Evolutionary conservation across 2,329 filamentous ascomycete genomes (phyloP).

Genomic region (Incumbomyces lentus): DNA sequence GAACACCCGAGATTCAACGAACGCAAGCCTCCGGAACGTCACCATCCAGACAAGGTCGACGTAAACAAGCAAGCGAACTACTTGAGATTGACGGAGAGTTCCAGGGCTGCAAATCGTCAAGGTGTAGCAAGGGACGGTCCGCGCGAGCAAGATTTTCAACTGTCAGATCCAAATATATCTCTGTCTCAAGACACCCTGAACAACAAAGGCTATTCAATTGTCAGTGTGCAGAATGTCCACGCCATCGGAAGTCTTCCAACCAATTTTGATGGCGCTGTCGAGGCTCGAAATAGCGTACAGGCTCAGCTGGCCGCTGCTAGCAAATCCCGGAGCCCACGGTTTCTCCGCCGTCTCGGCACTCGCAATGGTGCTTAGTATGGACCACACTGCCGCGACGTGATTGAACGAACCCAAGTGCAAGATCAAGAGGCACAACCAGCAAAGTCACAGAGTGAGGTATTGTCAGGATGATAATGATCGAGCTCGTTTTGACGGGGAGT

Average conservation of each 20-base stretch:
- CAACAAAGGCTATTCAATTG: constrained; percentile 19
- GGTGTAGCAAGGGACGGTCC: background rate
- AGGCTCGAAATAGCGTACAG: constrained; percentile 13
- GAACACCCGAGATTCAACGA: background rate
- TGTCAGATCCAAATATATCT: background rate
- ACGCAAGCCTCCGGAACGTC: too few species aligned
- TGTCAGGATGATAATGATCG: too few species aligned
- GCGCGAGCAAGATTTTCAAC: background rate
- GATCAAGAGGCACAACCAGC: background rate
- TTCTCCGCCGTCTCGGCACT: constrained; percentile 9
- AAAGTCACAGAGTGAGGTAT: background rate
- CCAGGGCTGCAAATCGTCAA: background rate
- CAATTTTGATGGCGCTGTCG: constrained; percentile 16
- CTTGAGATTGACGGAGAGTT: background rate
- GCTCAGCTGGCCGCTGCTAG: constrained; percentile 15
- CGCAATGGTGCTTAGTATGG: constrained; percentile 13
- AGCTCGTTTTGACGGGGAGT: too few species aligned
- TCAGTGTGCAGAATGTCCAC: constrained; percentile 19
- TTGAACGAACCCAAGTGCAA: constrained; percentile 6
- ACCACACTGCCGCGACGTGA: constrained; percentile 10
- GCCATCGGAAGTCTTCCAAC: constrained; percentile 19
- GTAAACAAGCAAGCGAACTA: background rate
- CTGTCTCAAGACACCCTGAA: constrained; percentile 4
- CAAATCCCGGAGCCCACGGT: constrained; percentile 14
- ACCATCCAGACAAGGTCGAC: background rate